Conservation (phyloP, 1,284 basidiomycete genomes). For the Leucocoprinus gongylophorus region DNA sequence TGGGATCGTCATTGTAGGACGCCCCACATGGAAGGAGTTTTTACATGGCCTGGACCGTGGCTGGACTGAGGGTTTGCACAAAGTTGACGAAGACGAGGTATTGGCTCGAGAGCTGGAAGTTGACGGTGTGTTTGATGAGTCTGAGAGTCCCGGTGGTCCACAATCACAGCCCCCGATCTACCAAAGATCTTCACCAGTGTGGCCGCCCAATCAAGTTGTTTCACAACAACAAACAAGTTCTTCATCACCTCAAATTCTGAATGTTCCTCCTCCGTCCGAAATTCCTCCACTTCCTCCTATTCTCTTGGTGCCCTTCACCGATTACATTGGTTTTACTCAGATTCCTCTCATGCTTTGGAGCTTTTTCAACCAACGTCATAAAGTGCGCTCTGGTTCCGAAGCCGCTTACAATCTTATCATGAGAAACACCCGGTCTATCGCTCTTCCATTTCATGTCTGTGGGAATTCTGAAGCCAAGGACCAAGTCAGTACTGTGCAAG, state of each 20-base stretch:
- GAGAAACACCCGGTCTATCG: constrained; percentile 60
- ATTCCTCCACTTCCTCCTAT: constrained; percentile 80
- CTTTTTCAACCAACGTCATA: constrained; percentile 88
- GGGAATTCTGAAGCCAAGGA: constrained; percentile 21
- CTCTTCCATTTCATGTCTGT: constrained; percentile 25
- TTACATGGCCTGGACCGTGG: constrained; percentile 81
- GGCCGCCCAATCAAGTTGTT: constrained; percentile 27
- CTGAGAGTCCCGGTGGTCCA: constrained; percentile 25
- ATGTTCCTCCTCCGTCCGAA: constrained; percentile 46
- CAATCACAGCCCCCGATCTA: background rate
- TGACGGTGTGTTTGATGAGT: constrained; percentile 77
- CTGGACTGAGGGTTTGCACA: constrained; percentile 72
- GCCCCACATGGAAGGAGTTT: constrained; percentile 93
- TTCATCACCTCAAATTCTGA: constrained; percentile 19
- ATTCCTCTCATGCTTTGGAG: constrained; percentile 88
- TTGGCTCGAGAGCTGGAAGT: constrained; percentile 63
- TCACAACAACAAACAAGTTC: background rate
- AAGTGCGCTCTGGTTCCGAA: constrained; percentile 75
- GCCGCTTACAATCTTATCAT: constrained; percentile 74
- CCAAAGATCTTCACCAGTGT: constrained; percentile 23
- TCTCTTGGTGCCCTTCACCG: constrained; percentile 81
- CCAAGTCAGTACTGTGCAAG: constrained; percentile 5
- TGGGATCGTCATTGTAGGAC: constrained; percentile 83
- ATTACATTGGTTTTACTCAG: constrained; percentile 81
- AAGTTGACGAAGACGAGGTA: constrained; percentile 70